Conservation (phyloP, 768 basidiomycete species). For the Guyanaporus albipodus region DNA sequence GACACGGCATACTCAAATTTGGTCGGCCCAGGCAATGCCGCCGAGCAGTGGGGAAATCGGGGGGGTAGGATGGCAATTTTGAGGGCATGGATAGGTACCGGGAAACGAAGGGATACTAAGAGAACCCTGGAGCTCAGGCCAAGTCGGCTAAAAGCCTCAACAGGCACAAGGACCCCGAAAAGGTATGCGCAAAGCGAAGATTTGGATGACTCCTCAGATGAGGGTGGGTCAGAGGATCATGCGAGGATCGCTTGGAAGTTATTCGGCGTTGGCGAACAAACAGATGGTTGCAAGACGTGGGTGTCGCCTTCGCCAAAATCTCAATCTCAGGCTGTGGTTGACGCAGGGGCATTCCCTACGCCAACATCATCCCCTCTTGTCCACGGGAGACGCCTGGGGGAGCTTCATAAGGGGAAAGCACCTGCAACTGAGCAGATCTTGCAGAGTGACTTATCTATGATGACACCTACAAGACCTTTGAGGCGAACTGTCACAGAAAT, state of each 20-base stretch:
- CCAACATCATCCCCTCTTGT: constrained; percentile 24
- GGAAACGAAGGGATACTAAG: constrained; percentile 31
- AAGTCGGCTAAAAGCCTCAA: background rate
- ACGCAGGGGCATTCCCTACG: constrained; percentile 16
- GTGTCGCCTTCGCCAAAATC: constrained; percentile 14
- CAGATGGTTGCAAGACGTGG: constrained; percentile 12
- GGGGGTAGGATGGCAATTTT: constrained; percentile 41
- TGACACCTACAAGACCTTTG: background rate
- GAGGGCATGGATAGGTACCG: constrained; percentile 39
- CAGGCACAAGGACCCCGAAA: background rate
- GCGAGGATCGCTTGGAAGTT: constrained; percentile 53
- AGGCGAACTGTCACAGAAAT: constrained; percentile 2
- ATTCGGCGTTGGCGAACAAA: constrained; percentile 42
- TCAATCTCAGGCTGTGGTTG: background rate
- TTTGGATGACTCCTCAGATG: constrained; percentile 42
- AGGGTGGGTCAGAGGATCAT: constrained; percentile 44
- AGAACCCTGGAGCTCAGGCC: constrained; percentile 22
- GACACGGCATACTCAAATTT: constrained; percentile 63
- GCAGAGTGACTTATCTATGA: background rate
- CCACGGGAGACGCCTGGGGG: background rate
- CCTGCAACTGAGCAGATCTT: background rate
- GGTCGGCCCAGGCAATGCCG: constrained; percentile 52
- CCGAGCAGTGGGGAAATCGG: constrained; percentile 53
- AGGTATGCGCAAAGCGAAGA: constrained; percentile 30
- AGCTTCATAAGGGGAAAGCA: constrained; percentile 5